phyloP scores from a whole-genome alignment of 345 rosid genomes.

The Gossypium thurberi region DNA sequence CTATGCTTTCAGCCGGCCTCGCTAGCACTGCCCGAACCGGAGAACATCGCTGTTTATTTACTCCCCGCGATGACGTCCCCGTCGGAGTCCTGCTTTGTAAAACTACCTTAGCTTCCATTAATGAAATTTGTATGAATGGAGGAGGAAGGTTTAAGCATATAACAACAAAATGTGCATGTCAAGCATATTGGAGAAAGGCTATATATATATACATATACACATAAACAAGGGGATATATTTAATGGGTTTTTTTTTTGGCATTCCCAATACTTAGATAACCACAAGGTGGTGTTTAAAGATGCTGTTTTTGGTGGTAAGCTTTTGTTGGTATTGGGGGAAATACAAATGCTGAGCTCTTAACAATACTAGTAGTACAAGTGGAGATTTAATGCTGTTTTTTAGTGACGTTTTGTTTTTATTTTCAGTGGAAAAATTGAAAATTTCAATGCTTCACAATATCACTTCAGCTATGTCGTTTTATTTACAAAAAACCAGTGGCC shows the following conservation, averaged over 20 bases:
- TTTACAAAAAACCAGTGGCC: not conserved
- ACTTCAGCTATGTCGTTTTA: not conserved
- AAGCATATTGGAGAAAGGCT: constrained; percentile 2
- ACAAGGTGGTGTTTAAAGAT: not conserved
- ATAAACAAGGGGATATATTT: not conserved
- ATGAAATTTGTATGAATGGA: not conserved
- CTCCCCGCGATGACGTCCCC: not conserved
- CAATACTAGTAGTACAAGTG: not conserved
- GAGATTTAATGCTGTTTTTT: not conserved
- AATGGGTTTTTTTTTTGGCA: not conserved
- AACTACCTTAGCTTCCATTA: constrained; percentile 32
- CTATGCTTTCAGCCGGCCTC: constrained; percentile 13
- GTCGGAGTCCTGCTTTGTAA: constrained; percentile 7
- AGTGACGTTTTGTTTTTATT: not conserved
- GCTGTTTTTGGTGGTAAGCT: not conserved
- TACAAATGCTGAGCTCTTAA: not conserved
- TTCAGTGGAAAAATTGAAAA: not conserved
- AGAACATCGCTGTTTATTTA: not conserved
- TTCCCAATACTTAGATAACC: not conserved
- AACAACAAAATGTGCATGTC: constrained; percentile 14
- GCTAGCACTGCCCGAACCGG: constrained; percentile 18
- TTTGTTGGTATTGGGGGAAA: constrained; percentile 6
- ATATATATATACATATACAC: not conserved
- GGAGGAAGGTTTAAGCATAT: not conserved
- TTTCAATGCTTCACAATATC: not conserved